phyloP scores from a whole-genome alignment of 2,329 filamentous ascomycete genomes.

The Fusarium sterilihyphosum region DNA sequence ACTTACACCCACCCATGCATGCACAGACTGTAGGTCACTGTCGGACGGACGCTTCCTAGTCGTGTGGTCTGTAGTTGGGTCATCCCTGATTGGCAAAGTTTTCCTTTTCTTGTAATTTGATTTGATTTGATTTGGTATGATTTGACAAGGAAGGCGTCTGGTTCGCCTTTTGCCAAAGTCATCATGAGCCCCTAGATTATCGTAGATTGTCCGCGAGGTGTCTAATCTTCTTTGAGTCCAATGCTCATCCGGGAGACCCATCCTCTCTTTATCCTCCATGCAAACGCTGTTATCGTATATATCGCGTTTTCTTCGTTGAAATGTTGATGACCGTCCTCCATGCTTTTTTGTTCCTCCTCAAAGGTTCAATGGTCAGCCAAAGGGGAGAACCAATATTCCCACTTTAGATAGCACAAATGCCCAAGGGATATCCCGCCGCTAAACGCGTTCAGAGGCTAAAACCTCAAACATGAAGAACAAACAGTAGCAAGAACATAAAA shows the following conservation, averaged over 20 bases:
- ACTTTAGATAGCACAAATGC: constrained; percentile 13
- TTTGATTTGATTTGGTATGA: background rate
- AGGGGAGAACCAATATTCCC: background rate
- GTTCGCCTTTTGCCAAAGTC: constrained; percentile 21
- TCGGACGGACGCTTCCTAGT: background rate
- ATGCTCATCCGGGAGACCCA: constrained; percentile 5
- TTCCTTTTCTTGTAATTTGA: background rate
- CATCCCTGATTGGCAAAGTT: constrained; percentile 6
- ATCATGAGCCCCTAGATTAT: constrained; percentile 15
- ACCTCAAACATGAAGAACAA: constrained; percentile 18
- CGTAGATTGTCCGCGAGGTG: constrained; percentile 13
- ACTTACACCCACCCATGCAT: background rate
- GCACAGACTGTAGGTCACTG: constrained; percentile 13
- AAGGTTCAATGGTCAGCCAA: constrained; percentile 10
- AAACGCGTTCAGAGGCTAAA: constrained; percentile 29
- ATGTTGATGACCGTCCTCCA: constrained; percentile 13
- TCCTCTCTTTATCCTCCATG: background rate
- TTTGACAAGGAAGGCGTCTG: constrained; percentile 25
- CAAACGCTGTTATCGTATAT: constrained; percentile 36
- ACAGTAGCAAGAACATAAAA: constrained; percentile 12
- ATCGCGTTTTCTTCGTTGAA: constrained; percentile 25
- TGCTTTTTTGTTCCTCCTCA: constrained; percentile 3
- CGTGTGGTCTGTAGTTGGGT: background rate
- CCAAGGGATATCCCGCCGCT: constrained; percentile 32
- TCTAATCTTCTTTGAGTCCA: constrained; percentile 22